Base-by-base conservation (phyloP, 495 filamentous ascomycete genomes). In the Aspergillus steynii region DNA sequence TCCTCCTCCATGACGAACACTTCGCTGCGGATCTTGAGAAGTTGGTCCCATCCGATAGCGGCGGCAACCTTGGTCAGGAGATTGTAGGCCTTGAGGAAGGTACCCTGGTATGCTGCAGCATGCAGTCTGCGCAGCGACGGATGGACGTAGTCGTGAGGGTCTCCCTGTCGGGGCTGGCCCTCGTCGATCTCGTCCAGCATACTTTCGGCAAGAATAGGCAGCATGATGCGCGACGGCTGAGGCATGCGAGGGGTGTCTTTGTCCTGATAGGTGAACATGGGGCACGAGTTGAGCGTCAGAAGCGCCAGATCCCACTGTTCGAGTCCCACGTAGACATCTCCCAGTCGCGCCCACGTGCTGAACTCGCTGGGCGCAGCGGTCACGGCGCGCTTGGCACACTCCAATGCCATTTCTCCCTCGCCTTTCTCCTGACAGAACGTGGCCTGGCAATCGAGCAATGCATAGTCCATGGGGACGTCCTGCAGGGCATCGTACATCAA, bases 1-100 rank as follows among this genome's bases (percentile, higher is more conserved):
- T 99, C 95, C 68, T 99, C 95, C 69, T 99, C 95, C 95, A 99
- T 99, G 31, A 99, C 96, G 66, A 99, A 99, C 5, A 98, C 95
- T 60, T 94, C 91, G 75, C 94, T 97, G 55, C 95, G 84, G 64
- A 92, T 93, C 70, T 90, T 93, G 29, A 99, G 81, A 14, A 99
- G 82, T 66, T 96, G 91, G 68, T 99, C 95, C 95, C 95, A 99
- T 29, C 95, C 96, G 67, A 98, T 97, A 71, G 95, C 93, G 47
- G 88, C 86, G 1, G 94, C 93, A 74, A 99, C 90, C 71, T 97
- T 93, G 0, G 95, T 98, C 56, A 99, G 82, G 29, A 99, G 86
- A 56, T 88, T 87, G 77, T 99, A 99, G 0, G 95, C 95, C 70
- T 96, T 90, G 65, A 93, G 84, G 69, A 99, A 99, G 0, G 95